phyloP scores from a whole-genome alignment of 345 rosid species.

The Populus deltoides region DNA sequence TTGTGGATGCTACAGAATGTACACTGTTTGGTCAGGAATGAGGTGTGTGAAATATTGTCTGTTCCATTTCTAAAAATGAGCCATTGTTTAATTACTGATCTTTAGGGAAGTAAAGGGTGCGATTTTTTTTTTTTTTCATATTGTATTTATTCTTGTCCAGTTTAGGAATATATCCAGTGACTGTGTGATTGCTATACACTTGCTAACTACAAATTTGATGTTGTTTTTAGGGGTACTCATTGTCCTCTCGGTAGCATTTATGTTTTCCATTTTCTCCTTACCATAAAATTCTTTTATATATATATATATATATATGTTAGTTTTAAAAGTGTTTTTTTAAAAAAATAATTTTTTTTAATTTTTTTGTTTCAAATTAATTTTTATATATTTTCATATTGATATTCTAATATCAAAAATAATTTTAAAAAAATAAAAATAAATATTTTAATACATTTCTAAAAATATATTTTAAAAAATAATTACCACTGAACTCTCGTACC shows the following conservation, averaged over 20 bases:
- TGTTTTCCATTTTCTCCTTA: neutral
- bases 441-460: too few relatives aligned
- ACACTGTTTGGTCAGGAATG: neutral
- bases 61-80: neutral
- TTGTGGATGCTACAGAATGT: neutral
- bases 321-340: too few relatives aligned
- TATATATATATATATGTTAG: too few relatives aligned
- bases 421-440: too few relatives aligned
- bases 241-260: neutral
- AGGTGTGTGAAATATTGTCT: neutral
- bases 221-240: neutral
- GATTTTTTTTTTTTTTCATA: neutral
- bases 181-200: neutral
- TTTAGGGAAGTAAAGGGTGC: neutral
- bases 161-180: neutral
- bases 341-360: too few relatives aligned
- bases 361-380: too few relatives aligned
- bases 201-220: neutral
- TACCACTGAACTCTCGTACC: too few relatives aligned
- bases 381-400: too few relatives aligned
- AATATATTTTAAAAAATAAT: too few relatives aligned
- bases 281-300: neutral
- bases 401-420: too few relatives aligned
- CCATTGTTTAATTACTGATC: neutral
- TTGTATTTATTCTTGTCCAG: constrained; percentile 1